Base-by-base conservation (phyloP, 2,329 filamentous ascomycete genomes). In the Didymella exigua region DNA sequence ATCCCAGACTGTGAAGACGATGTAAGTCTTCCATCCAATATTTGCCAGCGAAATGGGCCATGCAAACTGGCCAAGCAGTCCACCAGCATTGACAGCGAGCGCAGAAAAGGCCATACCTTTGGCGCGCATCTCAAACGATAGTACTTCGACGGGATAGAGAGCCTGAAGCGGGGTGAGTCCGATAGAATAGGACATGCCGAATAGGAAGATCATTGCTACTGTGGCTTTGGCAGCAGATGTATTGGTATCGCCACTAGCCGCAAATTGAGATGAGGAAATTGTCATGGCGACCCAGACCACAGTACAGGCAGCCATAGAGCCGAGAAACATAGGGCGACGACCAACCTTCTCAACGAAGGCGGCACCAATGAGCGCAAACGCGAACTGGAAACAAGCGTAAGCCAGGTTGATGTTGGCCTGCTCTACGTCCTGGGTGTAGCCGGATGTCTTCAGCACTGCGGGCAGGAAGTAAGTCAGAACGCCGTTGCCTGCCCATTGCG, bases 31-130 rank as follows among this genome's bases (percentile, higher is more conserved):
- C 75, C 74, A 76, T 1, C 72, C 71, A 3, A 71, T 72, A 3
- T 66, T 62, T 2, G 69, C 60, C 58, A 76, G 75, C 3, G 73
- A 75, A 52, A 76, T 76, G 4, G 76, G 76, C 56, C 65, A 77
- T 0, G 78, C 78, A 57, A 79, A 80, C 0, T 76, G 78, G 53
- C 79, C 79, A 59, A 78, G 78, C 52, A 80, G 78, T 18, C 70
- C 68, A 5, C 77, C 76, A 48, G 79, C 67, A 46, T 80, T 80
- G 47, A 78, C 76, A 63, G 75, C 76, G 52, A 80, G 73, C 34
- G 79, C 78, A 62, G 79, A 79, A 57, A 79, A 73, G 4, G 75
- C 77, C 73, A 80, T 79, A 1, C 79, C 79, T 58, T 81, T 82
- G 2, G 79, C 79, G n/a, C 79, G 70, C 0, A 69, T 76, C 54